phyloP scores from a whole-genome alignment of 2,329 filamentous ascomycete species.

The Stachybotrys chartarum region DNA sequence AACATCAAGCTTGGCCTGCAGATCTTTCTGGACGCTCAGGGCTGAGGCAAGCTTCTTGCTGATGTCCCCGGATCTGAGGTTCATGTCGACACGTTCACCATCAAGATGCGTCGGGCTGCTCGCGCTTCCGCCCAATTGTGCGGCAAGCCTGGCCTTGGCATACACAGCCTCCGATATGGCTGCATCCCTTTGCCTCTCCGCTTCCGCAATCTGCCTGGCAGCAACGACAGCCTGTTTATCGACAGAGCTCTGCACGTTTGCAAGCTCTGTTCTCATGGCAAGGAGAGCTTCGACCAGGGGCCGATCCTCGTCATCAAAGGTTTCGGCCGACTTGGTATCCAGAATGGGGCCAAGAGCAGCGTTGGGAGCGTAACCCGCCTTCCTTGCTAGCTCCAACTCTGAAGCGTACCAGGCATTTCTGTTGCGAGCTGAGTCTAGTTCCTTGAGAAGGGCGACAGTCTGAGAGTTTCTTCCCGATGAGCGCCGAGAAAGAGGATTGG shows the following conservation, averaged over 20 bases:
- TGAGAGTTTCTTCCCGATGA: constrained; percentile 56
- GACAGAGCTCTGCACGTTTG: constrained; percentile 82
- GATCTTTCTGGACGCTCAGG: constrained; percentile 69
- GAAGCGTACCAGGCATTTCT: constrained; percentile 96
- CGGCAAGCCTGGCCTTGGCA: constrained; percentile 85
- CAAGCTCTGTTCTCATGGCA: constrained; percentile 82
- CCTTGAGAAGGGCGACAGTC: constrained; percentile 71
- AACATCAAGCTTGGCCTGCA: constrained; percentile 69
- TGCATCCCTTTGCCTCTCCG: constrained; percentile 88
- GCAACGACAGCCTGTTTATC: constrained; percentile 82
- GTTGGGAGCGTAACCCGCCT: constrained; percentile 77
- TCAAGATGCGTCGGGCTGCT: constrained; percentile 53
- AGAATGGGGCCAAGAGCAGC: constrained; percentile 63
- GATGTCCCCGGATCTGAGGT: constrained; percentile 55
- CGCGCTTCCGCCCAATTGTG: constrained; percentile 60
- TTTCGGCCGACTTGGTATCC: constrained; percentile 69
- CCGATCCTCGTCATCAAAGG: constrained; percentile 85
- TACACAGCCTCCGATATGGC: constrained; percentile 95
- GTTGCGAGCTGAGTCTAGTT: constrained; percentile 77
- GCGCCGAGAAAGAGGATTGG: constrained; percentile 52
- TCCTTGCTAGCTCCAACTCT: constrained; percentile 84
- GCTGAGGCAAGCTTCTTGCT: constrained; percentile 77
- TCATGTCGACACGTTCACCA: constrained; percentile 53
- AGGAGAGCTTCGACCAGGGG: constrained; percentile 88
- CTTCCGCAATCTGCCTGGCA: constrained; percentile 83